phyloP scores from a whole-genome alignment of 805 yeast genomes.

The Zygosaccharomyces bailii region DNA sequence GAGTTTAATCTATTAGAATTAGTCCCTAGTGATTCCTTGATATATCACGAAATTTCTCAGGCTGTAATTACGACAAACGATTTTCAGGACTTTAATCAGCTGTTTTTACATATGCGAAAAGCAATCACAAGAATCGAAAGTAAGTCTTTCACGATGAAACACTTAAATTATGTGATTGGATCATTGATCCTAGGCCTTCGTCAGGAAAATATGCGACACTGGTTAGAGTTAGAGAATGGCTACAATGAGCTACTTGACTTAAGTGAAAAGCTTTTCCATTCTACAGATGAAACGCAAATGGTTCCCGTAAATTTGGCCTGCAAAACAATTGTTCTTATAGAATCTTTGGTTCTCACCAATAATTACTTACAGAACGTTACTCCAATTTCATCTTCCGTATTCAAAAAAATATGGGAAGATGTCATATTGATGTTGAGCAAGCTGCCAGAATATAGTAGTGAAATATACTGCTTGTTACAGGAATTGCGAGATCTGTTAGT shows the following conservation, averaged over 20 bases:
- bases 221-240: constrained; percentile 27
- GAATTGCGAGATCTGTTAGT: constrained; percentile 27
- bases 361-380: constrained; percentile 6
- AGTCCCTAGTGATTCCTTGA: constrained; percentile 13
- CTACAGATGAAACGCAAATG: constrained; percentile 25
- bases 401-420: constrained; percentile 24
- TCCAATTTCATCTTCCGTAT: constrained; percentile 11
- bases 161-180: constrained; percentile 24
- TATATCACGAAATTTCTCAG: constrained; percentile 17
- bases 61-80: constrained; percentile 5
- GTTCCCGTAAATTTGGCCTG: constrained; percentile 30
- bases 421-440: constrained; percentile 20
- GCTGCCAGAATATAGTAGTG: constrained; percentile 24
- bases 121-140: constrained; percentile 26
- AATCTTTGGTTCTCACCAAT: constrained; percentile 21
- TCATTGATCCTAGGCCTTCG: constrained; percentile 16
- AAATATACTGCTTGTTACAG: constrained; percentile 23
- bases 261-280: constrained; percentile 22
- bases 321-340: constrained; percentile 26
- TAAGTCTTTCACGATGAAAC: constrained; percentile 31
- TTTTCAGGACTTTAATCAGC: constrained; percentile 7
- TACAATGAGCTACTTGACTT: constrained; percentile 21
- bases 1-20: constrained; percentile 6
- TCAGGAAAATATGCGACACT: constrained; percentile 15
- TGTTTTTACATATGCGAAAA: constrained; percentile 19